Percentiles rank a stretch among this genome's conserved stretches.
phyloP scores from a whole-genome alignment of 768 basidiomycete genomes.

The Boletus sensibilis region DNA sequence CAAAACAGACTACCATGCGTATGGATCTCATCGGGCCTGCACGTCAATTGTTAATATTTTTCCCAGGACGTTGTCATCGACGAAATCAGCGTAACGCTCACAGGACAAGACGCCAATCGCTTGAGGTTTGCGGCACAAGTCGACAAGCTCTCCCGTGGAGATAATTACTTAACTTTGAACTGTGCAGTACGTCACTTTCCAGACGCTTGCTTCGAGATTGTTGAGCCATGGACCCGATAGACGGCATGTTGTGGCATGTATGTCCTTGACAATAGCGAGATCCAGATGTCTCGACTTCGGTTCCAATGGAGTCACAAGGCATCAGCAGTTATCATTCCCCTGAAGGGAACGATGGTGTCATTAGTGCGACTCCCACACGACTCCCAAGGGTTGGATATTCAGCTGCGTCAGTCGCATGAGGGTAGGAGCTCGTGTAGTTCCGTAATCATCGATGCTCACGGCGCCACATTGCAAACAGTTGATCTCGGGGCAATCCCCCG shows the following conservation, averaged over 20 bases:
- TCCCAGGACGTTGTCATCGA: constrained; percentile 60
- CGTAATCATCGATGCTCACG: constrained; percentile 11
- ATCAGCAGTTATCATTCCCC: constrained; percentile 17
- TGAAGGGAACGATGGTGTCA: constrained; percentile 33
- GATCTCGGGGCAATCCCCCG: constrained; percentile 59
- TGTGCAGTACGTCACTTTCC: constrained; percentile 60
- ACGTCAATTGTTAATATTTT: constrained; percentile 9
- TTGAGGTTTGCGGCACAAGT: constrained; percentile 51
- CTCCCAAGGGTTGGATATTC: constrained; percentile 58
- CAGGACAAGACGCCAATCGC: constrained; percentile 61
- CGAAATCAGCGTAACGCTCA: constrained; percentile 57
- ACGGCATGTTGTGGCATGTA: constrained; percentile 70
- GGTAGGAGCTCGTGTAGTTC: constrained; percentile 22
- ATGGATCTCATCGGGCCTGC: constrained; percentile 29
- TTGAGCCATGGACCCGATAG: constrained; percentile 28
- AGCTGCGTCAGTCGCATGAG: constrained; percentile 53
- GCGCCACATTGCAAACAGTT: constrained; percentile 41
- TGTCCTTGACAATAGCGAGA: constrained; percentile 63
- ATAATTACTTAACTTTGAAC: constrained; percentile 54
- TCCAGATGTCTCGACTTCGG: constrained; percentile 59
- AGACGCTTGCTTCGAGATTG: background rate
- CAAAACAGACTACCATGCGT: constrained; percentile 77
- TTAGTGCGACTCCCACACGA: constrained; percentile 67
- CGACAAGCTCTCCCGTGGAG: constrained; percentile 54
- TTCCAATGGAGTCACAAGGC: constrained; percentile 62